Base-by-base conservation (phyloP, 1,284 basidiomycete species). In the Caloboletus firmus region DNA sequence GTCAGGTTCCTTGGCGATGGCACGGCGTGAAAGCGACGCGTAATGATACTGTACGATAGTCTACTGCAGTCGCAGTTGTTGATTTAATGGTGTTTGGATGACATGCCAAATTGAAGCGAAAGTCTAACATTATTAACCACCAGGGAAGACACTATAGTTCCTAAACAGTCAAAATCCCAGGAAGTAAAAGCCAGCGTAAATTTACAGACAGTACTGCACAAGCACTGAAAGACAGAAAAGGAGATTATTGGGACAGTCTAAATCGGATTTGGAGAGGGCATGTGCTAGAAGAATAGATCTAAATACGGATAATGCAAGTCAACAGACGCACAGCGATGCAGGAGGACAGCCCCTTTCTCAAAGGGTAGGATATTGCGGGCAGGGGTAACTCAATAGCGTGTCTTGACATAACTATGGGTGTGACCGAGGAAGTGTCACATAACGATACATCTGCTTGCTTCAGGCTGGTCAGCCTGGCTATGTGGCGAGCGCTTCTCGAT, bases 1-100 rank as follows among this genome's bases (percentile, higher is more conserved):
- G 76, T 79, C 52, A 79, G 90, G 58, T 91, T 81, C 70, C 74
- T 92, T 49, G 90, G 89, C 15, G 89, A 92, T 72, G 87, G 85
- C 13, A 77, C 78, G 42, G 85, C 85, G 8, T 87, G 65, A 79
- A 57, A 28, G 36, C 4, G 17, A 40, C 15, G 12, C 9, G 18
- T 7, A 50, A 30, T 22, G 17, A 18, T 35, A 37, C 6, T 37
- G 55, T 49, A 56, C 24, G 35, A 37, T 42, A 37, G 20, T 36
- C 37, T 11, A 48, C 22, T 22, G 26, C 40, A 22, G 31, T 26
- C 20, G 2, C 13, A 22, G 7, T 41, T 8, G 36, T 35, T 15
- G 37, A 12, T 18, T 48, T 7, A 7, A 35, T 37, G 22, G 22
- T 15, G n/a, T 35, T 28, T 24, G 12, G 17, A 36, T 2, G 34